A percentile compares a stretch with the other conserved stretches of the same genome.
Conservation (phyloP, 2,329 filamentous ascomycete genomes). For the Zelopaecilomyces penicillatus region DNA sequence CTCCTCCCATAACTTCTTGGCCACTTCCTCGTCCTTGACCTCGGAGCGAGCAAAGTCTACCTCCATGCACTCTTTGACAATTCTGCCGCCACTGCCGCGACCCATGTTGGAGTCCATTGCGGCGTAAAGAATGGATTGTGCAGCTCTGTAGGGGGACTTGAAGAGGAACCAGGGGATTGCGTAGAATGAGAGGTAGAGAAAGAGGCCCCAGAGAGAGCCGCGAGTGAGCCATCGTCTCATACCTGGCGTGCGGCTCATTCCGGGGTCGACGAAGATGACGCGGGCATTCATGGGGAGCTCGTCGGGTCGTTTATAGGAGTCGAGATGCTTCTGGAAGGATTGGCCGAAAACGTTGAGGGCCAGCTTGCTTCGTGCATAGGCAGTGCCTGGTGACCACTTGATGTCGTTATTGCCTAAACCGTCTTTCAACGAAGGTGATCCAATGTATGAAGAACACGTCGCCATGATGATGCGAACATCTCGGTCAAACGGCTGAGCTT, state of each 20-base stretch:
- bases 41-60: slow-evolving; percentile 64
- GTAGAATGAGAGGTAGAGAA: slow-evolving; percentile 70
- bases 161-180: slow-evolving; percentile 78
- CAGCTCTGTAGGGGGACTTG: slow-evolving; percentile 75
- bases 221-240: slow-evolving; percentile 80
- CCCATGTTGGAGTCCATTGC: slow-evolving; percentile 71
- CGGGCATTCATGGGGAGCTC: slow-evolving; percentile 71
- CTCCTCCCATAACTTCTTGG: slow-evolving; percentile 82
- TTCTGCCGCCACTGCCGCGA: slow-evolving; percentile 54
- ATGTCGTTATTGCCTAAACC: slow-evolving; percentile 32
- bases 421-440: slow-evolving; percentile 57
- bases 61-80: slow-evolving; percentile 84
- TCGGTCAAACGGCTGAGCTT: slow-evolving; percentile 85
- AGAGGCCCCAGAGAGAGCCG: slow-evolving; percentile 72
- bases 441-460: slow-evolving; percentile 83
- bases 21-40: slow-evolving; percentile 67
- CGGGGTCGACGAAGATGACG: slow-evolving; percentile 82
- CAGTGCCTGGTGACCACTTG: slow-evolving; percentile 46
- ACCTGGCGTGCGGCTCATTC: slow-evolving; percentile 75
- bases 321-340: slow-evolving; percentile 87
- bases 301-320: slow-evolving; percentile 76
- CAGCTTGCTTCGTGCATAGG: slow-evolving; percentile 61
- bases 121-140: slow-evolving; percentile 79
- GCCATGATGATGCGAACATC: slow-evolving; percentile 84
- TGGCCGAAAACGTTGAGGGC: slow-evolving; percentile 83